phyloP scores from a whole-genome alignment of 2,329 filamentous ascomycete genomes.

The Diaporthe longicolla region DNA sequence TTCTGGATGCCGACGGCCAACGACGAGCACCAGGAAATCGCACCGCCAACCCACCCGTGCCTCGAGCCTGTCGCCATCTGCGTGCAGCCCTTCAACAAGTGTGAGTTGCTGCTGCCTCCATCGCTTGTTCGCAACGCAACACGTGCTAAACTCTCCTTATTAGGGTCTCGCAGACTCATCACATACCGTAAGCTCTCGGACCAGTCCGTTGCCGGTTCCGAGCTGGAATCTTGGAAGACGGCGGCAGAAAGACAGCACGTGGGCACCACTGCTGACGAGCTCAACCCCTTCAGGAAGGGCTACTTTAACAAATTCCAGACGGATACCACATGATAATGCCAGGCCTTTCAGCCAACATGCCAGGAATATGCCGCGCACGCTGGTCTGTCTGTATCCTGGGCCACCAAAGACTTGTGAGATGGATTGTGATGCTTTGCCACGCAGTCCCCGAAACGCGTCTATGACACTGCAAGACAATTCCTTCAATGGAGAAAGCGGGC shows the following conservation, averaged over 20 bases:
- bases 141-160: conserved; percentile 8
- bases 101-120: conserved; percentile 50
- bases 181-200: conserved; percentile 84
- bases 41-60: conserved; percentile 81
- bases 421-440: neutral
- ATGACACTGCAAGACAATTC: neutral
- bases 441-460: neutral
- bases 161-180: conserved; percentile 88
- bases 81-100: conserved; percentile 91
- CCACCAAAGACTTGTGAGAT: conserved; percentile 3
- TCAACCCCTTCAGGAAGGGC: conserved; percentile 72
- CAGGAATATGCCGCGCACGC: neutral
- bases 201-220: conserved; percentile 62
- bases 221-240: conserved; percentile 53
- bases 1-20: conserved; percentile 99
- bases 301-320: conserved; percentile 71
- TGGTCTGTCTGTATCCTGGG: conserved; percentile 27
- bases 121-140: neutral
- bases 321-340: conserved; percentile 42
- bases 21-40: conserved; percentile 81
- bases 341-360: neutral
- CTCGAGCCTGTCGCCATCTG: conserved; percentile 83
- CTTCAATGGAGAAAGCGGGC: neutral
- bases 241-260: conserved; percentile 49
- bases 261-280: conserved; percentile 69